A percentile compares a stretch with the other conserved stretches of the same genome.
phyloP scores from a whole-genome alignment of 192 early-diverging fungal genomes.

The Lobosporangium transversale region DNA sequence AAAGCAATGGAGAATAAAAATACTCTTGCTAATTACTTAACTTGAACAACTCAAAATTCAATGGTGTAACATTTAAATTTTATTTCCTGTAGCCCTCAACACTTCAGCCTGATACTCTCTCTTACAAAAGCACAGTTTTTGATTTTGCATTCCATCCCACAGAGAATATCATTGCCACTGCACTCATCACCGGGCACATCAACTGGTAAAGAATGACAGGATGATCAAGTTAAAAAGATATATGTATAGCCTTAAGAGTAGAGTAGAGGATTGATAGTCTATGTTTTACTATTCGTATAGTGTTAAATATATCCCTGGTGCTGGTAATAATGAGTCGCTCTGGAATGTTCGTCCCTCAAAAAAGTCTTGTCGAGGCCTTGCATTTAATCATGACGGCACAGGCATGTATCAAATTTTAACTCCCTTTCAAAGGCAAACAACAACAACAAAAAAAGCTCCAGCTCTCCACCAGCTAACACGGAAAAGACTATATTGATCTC shows the following conservation, averaged over 20 bases:
- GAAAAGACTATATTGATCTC: no score
- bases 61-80: no score
- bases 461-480: no score
- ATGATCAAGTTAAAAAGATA: background rate
- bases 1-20: no score
- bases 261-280: conserved; percentile 7
- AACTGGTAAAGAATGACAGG: conserved; percentile 60
- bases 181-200: conserved; percentile 79
- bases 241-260: background rate
- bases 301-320: conserved; percentile 36
- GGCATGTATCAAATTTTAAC: conserved; percentile 31
- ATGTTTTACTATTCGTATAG: conserved; percentile 13
- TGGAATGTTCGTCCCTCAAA: conserved; percentile 74
- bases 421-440: no score
- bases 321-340: conserved; percentile 52
- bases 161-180: conserved; percentile 71
- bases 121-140: conserved; percentile 64
- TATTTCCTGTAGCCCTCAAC: conserved; percentile 23
- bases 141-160: conserved; percentile 78
- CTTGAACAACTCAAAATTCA: no score
- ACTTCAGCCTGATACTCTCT: conserved; percentile 51
- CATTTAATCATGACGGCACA: conserved; percentile 81
- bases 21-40: no score
- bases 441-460: no score
- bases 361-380: conserved; percentile 88